Base-by-base conservation (phyloP, 1,284 basidiomycete species). In the Microbotryomycetes sp. region DNA sequence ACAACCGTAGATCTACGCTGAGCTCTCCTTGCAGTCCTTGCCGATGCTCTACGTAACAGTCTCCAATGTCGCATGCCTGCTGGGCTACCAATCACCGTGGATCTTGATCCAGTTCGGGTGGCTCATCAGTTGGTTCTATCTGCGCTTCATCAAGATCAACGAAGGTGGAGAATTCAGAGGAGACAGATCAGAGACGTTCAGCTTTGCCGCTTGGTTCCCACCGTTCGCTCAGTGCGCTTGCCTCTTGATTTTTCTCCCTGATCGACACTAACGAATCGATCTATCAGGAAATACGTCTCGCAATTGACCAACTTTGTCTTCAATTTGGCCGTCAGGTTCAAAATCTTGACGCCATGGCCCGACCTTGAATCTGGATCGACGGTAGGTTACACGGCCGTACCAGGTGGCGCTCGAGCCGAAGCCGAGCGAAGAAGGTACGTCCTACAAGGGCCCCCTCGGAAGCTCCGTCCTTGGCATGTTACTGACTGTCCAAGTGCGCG, bases 51-150 rank as follows among this genome's bases (percentile, higher is more conserved):
- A 97, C 75, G 83, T 97, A 62, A 88, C 89, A 1, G 77, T 97
- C 64, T 96, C 92, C 26, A 92, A 90, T 67, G 82, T 97, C 41
- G 82, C 94, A 76, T 89, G 88, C 70, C 70, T 98, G 55, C 67
- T 96, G 52, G 90, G 94, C 30, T 89, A 87, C 75, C 89, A 92
- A 71, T 89, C 88, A 59, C 96, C 96, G 1, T 97, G 86, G 80
- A 93, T 98, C 60, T 81, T 96, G 69, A 93, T 98, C 68, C 94
- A 97, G 74, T 97, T 97, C 74, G 94, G 92, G 18, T 98, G 96
- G 91, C 87, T 97, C 64, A 86, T 93, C 7, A 83, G 88, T 27
- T 98, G 91, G 87, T 81, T 90, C 56, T 98, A 97, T 77, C 81
- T 98, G 41, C 85, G 94, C 35, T 98, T 98, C 80, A 92, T 96